Evolutionary conservation across 2,329 filamentous ascomycete genomes (phyloP).

Genomic region (Colletotrichum sp.): DNA sequence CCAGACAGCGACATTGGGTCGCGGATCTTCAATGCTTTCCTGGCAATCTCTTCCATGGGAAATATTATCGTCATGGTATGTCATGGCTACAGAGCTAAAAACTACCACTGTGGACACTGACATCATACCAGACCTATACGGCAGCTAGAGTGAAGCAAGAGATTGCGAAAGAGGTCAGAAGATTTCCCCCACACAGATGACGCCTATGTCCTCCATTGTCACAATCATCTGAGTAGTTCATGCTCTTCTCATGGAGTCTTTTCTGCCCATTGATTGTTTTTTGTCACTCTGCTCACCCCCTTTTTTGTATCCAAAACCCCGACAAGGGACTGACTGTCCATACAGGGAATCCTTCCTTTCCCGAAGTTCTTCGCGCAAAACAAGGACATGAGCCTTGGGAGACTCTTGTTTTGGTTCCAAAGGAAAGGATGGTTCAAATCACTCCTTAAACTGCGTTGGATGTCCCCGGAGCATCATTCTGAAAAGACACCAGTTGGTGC

Average conservation of each 20-base stretch:
- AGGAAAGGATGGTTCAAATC: conserved; percentile 32
- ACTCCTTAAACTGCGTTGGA: conserved; percentile 30
- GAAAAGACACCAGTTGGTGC: conserved; percentile 41
- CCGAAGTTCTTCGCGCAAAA: conserved; percentile 52
- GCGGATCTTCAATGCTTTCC: conserved; percentile 51
- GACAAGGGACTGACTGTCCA: not conserved
- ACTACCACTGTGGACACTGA: not conserved
- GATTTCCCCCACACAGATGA: not conserved
- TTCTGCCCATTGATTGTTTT: not conserved
- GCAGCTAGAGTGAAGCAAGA: conserved; percentile 63
- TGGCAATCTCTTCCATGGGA: conserved; percentile 59
- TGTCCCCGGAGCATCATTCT: conserved; percentile 38
- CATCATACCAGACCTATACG: conserved; percentile 49
- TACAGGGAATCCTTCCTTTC: conserved; percentile 52
- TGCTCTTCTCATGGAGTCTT: not conserved
- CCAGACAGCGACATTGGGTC: conserved; percentile 28
- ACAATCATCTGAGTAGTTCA: not conserved
- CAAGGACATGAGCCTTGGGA: conserved; percentile 37
- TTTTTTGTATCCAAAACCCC: not conserved
- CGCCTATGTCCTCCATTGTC: too few species aligned
- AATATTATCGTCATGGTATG: conserved; percentile 58
- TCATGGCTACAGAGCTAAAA: not conserved
- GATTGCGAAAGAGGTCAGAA: conserved; percentile 55
- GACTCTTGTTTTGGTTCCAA: conserved; percentile 35
- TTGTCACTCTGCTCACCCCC: not conserved